Base-by-base conservation (phyloP, 257 asterid species). In the Verbascum thapsus region DNA sequence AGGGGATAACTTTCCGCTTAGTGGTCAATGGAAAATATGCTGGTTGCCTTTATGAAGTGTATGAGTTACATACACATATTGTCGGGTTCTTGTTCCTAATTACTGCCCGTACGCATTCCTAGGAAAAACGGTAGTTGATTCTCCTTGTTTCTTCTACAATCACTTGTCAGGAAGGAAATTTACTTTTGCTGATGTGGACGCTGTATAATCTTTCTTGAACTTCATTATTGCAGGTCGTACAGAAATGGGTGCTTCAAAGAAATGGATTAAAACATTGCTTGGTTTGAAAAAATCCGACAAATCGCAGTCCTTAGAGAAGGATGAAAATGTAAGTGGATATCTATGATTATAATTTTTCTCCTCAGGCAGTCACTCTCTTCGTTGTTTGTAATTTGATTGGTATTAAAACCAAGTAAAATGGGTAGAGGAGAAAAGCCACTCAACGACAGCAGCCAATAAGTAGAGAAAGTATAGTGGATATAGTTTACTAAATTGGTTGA, bases 191-290 rank as follows among this genome's bases (percentile, higher is more conserved):
- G 45, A 38, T 61, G 20, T 16, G 40, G 44, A 11, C 49, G 53
- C 58, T n/a, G 53, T 47, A 15, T 66, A 37, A 60, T 67, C 26
- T 67, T 60, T 68, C 10, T 4, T 68, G 10, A 58, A 59, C 43
- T 68, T 57, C 34, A 58, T 72, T 67, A 60, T 75, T 72, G 18
- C 86, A 88, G 94, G 80, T 74, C 47, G 70, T 73, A 42, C 61
- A 43, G 74, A 68, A 64, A 92, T 92, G 98, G 98, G 97, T 58
- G 87, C 85, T 58, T 64, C 98, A 22, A 87, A 85, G 80, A 92
- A 89, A 76, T 92, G 98, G 98, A 77, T 88, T 71, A 89, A 77
- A 76, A 75, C 94, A 20, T 70, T 87, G 82, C 83, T 92, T 51
- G 90, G 97, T 64, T 76, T 78, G 76, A 92, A 89, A 81, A 92